Base-by-base conservation (phyloP, 2,329 filamentous ascomycete species). In the Fusarium papillatum region DNA sequence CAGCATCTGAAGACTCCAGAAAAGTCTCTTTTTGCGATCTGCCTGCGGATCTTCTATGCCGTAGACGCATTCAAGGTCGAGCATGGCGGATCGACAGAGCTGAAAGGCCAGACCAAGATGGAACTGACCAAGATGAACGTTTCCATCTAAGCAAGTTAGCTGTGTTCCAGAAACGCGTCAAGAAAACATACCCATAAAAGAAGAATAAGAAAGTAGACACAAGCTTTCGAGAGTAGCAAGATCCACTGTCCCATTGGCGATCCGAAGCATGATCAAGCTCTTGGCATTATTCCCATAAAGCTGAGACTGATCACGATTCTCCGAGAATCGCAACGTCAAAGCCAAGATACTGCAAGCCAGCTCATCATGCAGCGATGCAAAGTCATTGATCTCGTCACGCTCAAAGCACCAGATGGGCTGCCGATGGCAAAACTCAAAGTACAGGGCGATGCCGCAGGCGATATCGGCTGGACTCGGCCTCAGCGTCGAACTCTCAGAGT, bases 1-100 rank as follows among this genome's bases (percentile, higher is more conserved):
- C 0, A 89, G 84, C 3, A 87, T 77, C 64, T 89, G 86, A 0
- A 89, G 80, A 65, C 87, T 89, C 88, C 88, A 89, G 38, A 89
- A 89, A 0, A 89, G 80, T 5, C 86, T 79, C 75, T 86, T 88
- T 76, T 89, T 89, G 13, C 87, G 84, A 64, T 89, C 86, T 0
- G 80, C 74, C 2, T 74, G 76, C 1, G 82, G 79, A 43, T 85
- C 84, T 10, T 84, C 81, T 5, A 78, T 64, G 1, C 76, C 76
- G 57, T 88, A 88, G 0, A 81, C 79, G 0, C 84, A 82, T 55
- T 85, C 83, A 0, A 86, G 75, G 66, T 89, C 88, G 1, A 89
- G 77, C 85, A 86, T 86, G 10, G 88, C 87, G 0, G 88, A 87
- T 11, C 86, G 86, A 72, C 87, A 89, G 11, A 89, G 84, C 72